Conservation (phyloP, 495 filamentous ascomycete species). For the Hypoxylon crocopeplum region DNA sequence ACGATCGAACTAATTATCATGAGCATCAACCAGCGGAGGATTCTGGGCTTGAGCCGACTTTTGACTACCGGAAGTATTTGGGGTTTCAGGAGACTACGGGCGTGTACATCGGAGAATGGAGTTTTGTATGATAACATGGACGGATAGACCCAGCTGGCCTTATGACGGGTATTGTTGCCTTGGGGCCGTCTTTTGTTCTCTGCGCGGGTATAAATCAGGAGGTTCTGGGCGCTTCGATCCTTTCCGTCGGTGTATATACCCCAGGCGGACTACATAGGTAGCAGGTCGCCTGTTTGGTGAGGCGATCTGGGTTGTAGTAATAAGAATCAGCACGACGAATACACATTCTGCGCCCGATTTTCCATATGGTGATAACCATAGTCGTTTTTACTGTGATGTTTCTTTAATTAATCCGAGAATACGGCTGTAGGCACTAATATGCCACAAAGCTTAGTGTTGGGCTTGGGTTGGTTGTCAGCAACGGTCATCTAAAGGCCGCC, state of each 20-base stretch:
- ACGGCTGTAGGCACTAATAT: too few species aligned
- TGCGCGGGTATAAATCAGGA: constrained; percentile 5
- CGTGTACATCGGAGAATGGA: constrained; percentile 3
- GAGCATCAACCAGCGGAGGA: too few species aligned
- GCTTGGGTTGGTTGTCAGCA: too few species aligned
- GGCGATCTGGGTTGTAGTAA: constrained; percentile 1
- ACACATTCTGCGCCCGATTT: too few species aligned
- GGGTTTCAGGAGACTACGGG: neutral
- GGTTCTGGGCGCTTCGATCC: neutral
- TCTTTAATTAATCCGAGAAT: too few species aligned
- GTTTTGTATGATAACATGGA: constrained; percentile 19
- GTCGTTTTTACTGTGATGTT: too few species aligned
- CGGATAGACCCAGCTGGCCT: constrained; percentile 5
- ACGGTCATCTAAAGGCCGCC: too few species aligned
- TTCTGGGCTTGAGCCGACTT: too few species aligned
- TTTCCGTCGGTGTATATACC: constrained; percentile 14
- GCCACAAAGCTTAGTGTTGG: too few species aligned
- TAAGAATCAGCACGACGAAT: neutral
- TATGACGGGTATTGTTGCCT: neutral
- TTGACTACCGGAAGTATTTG: neutral
- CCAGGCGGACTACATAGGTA: neutral
- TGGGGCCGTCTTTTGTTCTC: neutral
- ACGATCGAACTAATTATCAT: too few species aligned
- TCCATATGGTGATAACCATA: too few species aligned
- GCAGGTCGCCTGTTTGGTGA: too few species aligned